phyloP scores from a whole-genome alignment of 75 land plant genomes.

The Sequoia sempervirens region DNA sequence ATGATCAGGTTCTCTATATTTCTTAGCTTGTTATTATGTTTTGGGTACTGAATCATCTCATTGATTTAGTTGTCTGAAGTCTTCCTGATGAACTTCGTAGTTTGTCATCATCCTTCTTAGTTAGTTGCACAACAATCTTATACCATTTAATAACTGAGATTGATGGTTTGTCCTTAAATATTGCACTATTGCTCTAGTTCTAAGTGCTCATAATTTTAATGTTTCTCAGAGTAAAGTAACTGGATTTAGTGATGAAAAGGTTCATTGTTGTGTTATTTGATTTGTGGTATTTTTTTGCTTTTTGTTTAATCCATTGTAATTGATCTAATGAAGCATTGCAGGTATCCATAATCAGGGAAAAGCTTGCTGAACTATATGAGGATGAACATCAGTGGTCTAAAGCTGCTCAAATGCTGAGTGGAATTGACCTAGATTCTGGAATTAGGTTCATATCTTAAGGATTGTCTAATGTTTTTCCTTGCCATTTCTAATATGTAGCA shows the following conservation, averaged over 20 bases:
- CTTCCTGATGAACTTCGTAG: background rate
- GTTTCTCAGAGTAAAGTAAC: background rate
- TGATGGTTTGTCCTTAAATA: background rate
- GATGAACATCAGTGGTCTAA: conserved; percentile 95
- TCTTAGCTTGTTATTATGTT: background rate
- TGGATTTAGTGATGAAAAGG: background rate
- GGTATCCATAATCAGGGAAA: conserved; percentile 93
- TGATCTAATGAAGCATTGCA: conserved; percentile 18
- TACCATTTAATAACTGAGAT: background rate
- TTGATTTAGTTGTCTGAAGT: background rate
- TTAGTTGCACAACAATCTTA: background rate
- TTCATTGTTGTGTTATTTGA: background rate
- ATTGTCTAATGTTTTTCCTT: conserved; percentile 2
- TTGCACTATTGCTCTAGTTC: background rate
- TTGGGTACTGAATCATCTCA: no score
- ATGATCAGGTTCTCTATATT: background rate
- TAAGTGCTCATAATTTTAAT: background rate
- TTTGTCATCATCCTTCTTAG: background rate
- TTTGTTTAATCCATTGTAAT: background rate
- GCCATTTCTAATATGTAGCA: background rate
- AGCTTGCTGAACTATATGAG: conserved; percentile 91
- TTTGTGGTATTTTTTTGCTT: background rate
- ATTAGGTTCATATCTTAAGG: conserved; percentile 51
- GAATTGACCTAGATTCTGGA: conserved; percentile 93
- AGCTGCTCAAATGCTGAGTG: conserved; percentile 99